Base-by-base conservation (phyloP, 306 rosid species). In the Purshia tridentata region DNA sequence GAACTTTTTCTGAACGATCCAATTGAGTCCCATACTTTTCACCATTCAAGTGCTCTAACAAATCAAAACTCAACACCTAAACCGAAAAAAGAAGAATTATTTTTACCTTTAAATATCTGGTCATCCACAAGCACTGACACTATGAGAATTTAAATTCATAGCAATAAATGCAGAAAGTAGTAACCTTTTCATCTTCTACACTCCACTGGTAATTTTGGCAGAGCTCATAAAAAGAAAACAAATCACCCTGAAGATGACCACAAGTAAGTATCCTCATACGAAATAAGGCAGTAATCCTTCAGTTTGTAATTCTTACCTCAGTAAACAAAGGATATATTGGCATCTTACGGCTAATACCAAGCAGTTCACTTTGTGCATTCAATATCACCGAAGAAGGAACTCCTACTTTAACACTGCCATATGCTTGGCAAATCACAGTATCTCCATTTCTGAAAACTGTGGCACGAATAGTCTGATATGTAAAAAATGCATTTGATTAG, bases 121-220 rank as follows among this genome's bases (percentile, higher is more conserved):
- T 61, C 65, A n/a, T 18, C 19, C 49, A 39, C 29, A 51, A 39
- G 65, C 11, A 60, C 23, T 9, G 52, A 9, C 29, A 44, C 46
- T 29, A 62, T 18, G 40, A 41, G 37, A 64, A 8, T 58, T 52
- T 50, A 64, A 57, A 41, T 48, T 35, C 60, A 12, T 44, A 51
- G 59, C 44, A 56, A 58, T 13, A 11, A 53, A 64, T 42, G 45
- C 10, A 9, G 53, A 72, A 72, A 55, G 41, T 45, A 15, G 35
- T 65, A 64, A 92, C 98, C 96, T 88, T 86, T 72, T 86, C 91
- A 84, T 93, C 97, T 77, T 88, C 98, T 64, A 89, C 62, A 67
- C 88, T 89, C 98, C 98, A 93, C 73, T 61, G 90, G 87, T 88
- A 93, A 77, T 81, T 84, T 84, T 80, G 86, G 87, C 98, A 93